Percentiles rank a stretch among this genome's conserved stretches.
These are phyloP conservation scores for Colletotrichum incanum DNA, from an alignment of 2,329 filamentous ascomycete genomes.

Conservation along the genomic window DNA sequence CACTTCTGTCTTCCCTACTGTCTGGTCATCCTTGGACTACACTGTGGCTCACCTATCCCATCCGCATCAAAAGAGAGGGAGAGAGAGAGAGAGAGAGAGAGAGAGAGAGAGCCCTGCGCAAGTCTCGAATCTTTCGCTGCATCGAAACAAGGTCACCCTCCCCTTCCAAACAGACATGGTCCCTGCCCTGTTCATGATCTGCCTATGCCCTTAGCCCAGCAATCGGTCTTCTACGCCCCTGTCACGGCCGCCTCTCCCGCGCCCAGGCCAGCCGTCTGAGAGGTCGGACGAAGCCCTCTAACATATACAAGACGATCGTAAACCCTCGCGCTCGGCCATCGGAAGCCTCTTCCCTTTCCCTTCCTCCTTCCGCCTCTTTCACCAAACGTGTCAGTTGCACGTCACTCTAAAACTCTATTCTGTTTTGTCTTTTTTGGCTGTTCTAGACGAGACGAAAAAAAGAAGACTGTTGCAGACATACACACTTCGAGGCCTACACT, in stretches of 20 bases:
- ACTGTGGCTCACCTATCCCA: slow-evolving; percentile 24
- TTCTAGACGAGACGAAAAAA: slow-evolving; percentile 37
- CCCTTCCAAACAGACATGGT: slow-evolving; percentile 17
- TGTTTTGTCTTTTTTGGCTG: slow-evolving; percentile 29
- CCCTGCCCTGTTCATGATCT: slow-evolving; percentile 39
- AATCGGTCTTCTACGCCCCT: slow-evolving; percentile 23
- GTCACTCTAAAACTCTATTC: slow-evolving; percentile 41
- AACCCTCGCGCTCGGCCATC: slow-evolving; percentile 38
- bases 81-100: too few species aligned
- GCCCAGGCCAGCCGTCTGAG: slow-evolving; percentile 14
- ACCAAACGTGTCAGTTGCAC: slow-evolving; percentile 43
- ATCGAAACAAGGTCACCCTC: slow-evolving; percentile 18
- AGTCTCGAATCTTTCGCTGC: slow-evolving; percentile 28
- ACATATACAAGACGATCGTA: slow-evolving; percentile 39
- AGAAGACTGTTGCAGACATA: slow-evolving; percentile 10
- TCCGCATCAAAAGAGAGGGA: slow-evolving; percentile 10
- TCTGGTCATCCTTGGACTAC: slow-evolving; percentile 18
- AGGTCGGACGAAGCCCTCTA: slow-evolving; percentile 24
- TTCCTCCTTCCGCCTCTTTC: slow-evolving; percentile 36
- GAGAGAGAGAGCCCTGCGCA: background rate
- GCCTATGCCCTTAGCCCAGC: slow-evolving; percentile 34
- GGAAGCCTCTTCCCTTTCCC: slow-evolving; percentile 16
- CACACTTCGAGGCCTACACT: slow-evolving; percentile 23
- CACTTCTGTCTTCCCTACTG: background rate
- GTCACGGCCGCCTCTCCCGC: slow-evolving; percentile 40